A percentile compares a stretch with the other conserved stretches of the same genome.
phyloP scores from a whole-genome alignment of 148 eudicot genomes.

The Vaccinium vitisidaea region DNA sequence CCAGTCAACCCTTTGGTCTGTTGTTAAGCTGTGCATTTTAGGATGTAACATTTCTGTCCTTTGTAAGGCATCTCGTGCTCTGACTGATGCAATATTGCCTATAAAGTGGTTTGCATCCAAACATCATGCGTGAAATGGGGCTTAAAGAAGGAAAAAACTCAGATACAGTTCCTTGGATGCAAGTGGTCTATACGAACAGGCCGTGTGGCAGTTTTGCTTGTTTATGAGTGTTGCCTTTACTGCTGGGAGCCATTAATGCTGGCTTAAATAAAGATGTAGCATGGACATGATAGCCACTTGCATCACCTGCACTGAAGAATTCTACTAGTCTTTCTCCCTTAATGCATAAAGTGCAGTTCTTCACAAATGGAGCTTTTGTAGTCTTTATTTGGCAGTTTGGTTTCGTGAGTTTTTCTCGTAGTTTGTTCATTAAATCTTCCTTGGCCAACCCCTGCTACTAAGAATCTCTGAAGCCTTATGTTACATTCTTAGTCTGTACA shows the following conservation, averaged over 20 bases:
- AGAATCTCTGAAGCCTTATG: background rate
- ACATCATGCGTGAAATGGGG: background rate
- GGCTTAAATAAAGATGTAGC: conserved; percentile 7
- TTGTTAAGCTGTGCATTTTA: background rate
- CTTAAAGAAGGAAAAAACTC: conserved; percentile 3
- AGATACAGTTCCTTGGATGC: background rate
- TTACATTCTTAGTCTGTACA: background rate
- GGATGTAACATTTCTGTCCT: background rate
- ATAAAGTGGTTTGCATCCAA: background rate
- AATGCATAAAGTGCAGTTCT: background rate
- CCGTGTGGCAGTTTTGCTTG: background rate
- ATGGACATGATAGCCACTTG: background rate
- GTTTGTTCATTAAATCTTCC: background rate
- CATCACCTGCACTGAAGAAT: background rate
- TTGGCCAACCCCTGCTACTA: background rate
- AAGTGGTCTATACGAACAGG: background rate
- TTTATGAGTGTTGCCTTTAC: background rate
- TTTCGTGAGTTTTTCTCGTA: background rate
- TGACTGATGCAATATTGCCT: background rate
- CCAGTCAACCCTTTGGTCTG: background rate
- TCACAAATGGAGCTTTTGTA: background rate
- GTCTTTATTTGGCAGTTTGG: background rate
- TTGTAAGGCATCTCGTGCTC: background rate
- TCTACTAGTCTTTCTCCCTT: background rate
- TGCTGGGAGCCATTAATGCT: background rate